Conservation (phyloP, 2,329 filamentous ascomycete genomes). For the Helotiales sp. region DNA sequence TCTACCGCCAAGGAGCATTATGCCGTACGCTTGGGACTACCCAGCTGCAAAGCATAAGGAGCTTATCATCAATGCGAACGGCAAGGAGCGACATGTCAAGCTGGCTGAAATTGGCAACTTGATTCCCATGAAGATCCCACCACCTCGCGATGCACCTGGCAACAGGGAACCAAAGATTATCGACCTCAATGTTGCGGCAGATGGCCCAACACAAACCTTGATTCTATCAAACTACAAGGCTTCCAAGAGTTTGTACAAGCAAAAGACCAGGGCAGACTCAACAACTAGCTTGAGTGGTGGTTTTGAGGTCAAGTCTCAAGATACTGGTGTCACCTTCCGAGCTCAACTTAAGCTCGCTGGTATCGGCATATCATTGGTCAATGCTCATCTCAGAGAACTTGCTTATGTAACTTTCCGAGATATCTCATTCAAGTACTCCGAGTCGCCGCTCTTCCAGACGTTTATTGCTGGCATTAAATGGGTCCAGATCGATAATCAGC, state of each 20-base stretch:
- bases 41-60: constrained; percentile 96
- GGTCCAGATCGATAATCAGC: constrained; percentile 98
- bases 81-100: constrained; percentile 87
- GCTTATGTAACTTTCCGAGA: constrained; percentile 93
- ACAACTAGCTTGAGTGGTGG: constrained; percentile 59
- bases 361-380: constrained; percentile 90
- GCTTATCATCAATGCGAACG: constrained; percentile 76
- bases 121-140: constrained; percentile 86
- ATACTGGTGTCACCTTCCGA: constrained; percentile 84
- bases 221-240: constrained; percentile 92
- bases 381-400: constrained; percentile 85
- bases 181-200: constrained; percentile 93
- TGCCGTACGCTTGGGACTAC: constrained; percentile 99
- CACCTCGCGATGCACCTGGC: constrained; percentile 49
- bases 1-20: constrained; percentile 90
- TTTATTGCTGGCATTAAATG: constrained; percentile 90
- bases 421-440: constrained; percentile 85
- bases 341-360: constrained; percentile 87
- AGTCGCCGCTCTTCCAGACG: constrained; percentile 93
- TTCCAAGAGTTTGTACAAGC: constrained; percentile 86
- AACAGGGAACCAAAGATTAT: constrained; percentile 77
- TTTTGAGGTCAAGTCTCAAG: constrained; percentile 92
- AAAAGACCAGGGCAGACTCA: constrained; percentile 53
- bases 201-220: constrained; percentile 91
- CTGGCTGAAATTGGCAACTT: constrained; percentile 95